phyloP scores from a whole-genome alignment of 1,139 yeast genomes.

The Pichia sp. region DNA sequence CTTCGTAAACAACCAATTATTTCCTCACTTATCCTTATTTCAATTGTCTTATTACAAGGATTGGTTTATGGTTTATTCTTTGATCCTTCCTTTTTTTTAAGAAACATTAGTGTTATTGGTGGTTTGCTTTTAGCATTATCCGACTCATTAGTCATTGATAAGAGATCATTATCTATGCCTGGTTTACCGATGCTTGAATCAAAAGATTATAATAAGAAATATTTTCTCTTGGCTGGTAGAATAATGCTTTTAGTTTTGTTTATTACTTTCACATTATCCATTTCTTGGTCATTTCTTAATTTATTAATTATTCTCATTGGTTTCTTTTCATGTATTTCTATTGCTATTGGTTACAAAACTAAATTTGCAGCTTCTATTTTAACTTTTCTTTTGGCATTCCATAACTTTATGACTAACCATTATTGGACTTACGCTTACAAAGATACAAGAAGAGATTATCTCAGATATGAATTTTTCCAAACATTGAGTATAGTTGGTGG shows the following conservation, averaged over 20 bases:
- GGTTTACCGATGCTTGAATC: slow-evolving; percentile 86
- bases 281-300: slow-evolving; percentile 66
- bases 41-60: slow-evolving; percentile 80
- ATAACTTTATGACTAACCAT: slow-evolving; percentile 77
- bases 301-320: slow-evolving; percentile 66
- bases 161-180: slow-evolving; percentile 67
- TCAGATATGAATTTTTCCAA: slow-evolving; percentile 92
- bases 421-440: slow-evolving; percentile 75
- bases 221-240: slow-evolving; percentile 84
- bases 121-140: slow-evolving; percentile 86
- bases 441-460: slow-evolving; percentile 80
- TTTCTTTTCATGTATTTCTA: slow-evolving; percentile 64
- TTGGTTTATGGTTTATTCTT: slow-evolving; percentile 81
- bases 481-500: slow-evolving; percentile 95
- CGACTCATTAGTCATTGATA: slow-evolving; percentile 81
- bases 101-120: slow-evolving; percentile 88
- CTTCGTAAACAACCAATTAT: slow-evolving; percentile 62
- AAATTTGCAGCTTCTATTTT: slow-evolving; percentile 79
- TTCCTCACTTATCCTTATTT: slow-evolving; percentile 66
- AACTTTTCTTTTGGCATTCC: slow-evolving; percentile 65
- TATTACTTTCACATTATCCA: slow-evolving; percentile 76
- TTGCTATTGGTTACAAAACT: slow-evolving; percentile 90
- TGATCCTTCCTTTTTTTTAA: slow-evolving; percentile 73
- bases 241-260: slow-evolving; percentile 79
- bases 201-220: slow-evolving; percentile 70